These are phyloP conservation scores for Sicyos edulis DNA, from an alignment of 306 rosid species.

Conservation along the genomic window DNA sequence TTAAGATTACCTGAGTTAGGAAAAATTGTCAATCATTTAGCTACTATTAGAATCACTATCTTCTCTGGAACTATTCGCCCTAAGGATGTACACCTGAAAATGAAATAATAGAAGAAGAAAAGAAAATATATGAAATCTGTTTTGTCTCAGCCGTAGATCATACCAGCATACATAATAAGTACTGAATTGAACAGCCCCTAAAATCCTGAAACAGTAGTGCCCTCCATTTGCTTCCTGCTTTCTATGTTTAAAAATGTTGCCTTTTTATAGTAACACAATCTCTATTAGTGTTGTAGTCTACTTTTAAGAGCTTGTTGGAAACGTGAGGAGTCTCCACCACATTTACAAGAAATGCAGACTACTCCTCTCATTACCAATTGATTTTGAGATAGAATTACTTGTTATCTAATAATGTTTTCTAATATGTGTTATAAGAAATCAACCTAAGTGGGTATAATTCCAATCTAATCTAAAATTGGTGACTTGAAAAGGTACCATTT, in stretches of 20 bases:
- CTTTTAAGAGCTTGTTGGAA: background rate
- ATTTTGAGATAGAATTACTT: too few species aligned
- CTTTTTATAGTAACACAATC: background rate
- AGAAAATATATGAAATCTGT: background rate
- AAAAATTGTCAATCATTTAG: background rate
- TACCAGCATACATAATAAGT: too few species aligned
- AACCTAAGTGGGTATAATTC: too few species aligned
- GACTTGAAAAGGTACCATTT: too few species aligned
- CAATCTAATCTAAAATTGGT: background rate
- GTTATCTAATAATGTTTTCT: too few species aligned
- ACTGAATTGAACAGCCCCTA: background rate
- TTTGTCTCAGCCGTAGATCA: background rate
- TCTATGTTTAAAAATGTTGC: background rate
- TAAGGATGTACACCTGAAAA: constrained; percentile 50
- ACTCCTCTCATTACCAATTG: too few species aligned
- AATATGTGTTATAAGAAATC: too few species aligned
- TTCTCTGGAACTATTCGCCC: constrained; percentile 37
- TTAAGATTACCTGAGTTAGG: constrained; percentile 10
- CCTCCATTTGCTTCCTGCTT: background rate
- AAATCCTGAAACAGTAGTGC: too few species aligned
- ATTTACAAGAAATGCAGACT: too few species aligned
- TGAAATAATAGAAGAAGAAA: background rate
- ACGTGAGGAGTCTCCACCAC: too few species aligned
- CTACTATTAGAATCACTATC: constrained; percentile 15
- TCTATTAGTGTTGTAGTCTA: background rate